Base-by-base conservation (phyloP, 306 rosid species). In the Acacia confusa region DNA sequence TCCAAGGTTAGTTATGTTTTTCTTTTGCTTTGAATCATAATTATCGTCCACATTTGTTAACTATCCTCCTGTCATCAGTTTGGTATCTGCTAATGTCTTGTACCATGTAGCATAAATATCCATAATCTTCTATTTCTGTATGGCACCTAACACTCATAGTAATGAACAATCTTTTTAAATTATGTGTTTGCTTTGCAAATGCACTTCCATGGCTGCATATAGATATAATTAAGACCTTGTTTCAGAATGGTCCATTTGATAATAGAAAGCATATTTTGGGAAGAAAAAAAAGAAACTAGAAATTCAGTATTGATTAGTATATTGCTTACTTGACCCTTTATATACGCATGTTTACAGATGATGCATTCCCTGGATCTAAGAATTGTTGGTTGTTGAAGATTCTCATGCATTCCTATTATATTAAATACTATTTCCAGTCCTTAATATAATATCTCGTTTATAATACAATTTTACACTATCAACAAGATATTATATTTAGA, bases 1-100 rank as follows among this genome's bases (percentile, higher is more conserved):
- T 84, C 89, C 24, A 87, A 90, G 98, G 98, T 94, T 76, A 3
- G 93, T 79, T 57, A 70, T 84, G 34, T 38, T 72, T 17, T 44
- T 16, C n/a, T 30, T 60, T 72, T 58, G 66, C 58, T 40, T 73
- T 78, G 69, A 64, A 58, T 57, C 34, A 3, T 74, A 47, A 72
- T 34, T 14, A 32, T 22, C 24, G 58, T 45, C 22, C 17, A 53
- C 50, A 47, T 43, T 28, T 77, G 24, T 72, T 25, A 70, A 36
- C 24, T 60, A 27, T 76, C 73, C 64, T 50, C 74, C 13, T 28
- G 25, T 34, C 24, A 20, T 53, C 72, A 58, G 44, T 40, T 19
- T 55, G 27, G 61, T n/a, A 9, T 55, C 25, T 55, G 25, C 61
- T 20, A 74, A 22, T 57, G 22, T 75, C 28, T 73, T 34, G 65